These are phyloP conservation scores for Pythium dissotocum DNA, from an alignment of 352 stramenopile genomes.

Conservation along the genomic window DNA sequence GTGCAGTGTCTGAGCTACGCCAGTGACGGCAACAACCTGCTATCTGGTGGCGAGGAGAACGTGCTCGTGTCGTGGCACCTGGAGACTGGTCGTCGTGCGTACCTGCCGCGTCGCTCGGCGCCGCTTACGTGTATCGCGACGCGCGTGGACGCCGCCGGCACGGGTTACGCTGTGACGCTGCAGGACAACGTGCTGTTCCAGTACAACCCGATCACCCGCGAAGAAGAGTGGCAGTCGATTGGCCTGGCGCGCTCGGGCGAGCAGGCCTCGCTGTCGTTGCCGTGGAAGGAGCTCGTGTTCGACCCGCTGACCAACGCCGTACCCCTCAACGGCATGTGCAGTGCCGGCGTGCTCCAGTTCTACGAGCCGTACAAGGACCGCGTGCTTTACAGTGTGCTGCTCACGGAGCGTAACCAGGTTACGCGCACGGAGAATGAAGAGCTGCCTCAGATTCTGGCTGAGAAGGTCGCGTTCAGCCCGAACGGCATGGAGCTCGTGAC, in stretches of 20 bases:
- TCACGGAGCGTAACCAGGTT: conserved; percentile 85
- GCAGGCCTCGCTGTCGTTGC: conserved; percentile 40
- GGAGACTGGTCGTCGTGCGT: conserved; percentile 67
- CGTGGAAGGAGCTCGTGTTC: conserved; percentile 54
- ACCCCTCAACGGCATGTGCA: conserved; percentile 62
- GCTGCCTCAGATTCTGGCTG: conserved; percentile 50
- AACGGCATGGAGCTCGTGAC: conserved; percentile 57
- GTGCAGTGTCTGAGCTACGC: conserved; percentile 77
- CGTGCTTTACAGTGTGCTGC: conserved; percentile 62
- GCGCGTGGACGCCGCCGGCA: conserved; percentile 40
- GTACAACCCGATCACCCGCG: conserved; percentile 80
- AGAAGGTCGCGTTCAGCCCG: conserved; percentile 56
- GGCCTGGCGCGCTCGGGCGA: conserved; percentile 61
- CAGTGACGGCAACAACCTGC: conserved; percentile 68
- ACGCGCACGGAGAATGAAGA: conserved; percentile 73
- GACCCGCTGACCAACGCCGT: conserved; percentile 64
- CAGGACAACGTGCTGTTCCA: conserved; percentile 76
- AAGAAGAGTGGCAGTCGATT: conserved; percentile 72
- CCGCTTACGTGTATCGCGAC: conserved; percentile 55
- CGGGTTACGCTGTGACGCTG: conserved; percentile 64
- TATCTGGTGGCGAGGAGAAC: conserved; percentile 86
- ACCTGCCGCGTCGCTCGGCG: conserved; percentile 77
- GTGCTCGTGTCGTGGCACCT: conserved; percentile 89
- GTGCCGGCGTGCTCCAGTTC: conserved; percentile 72
- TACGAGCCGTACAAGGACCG: conserved; percentile 83